These are phyloP conservation scores for Pythium oligandrum DNA, from an alignment of 352 stramenopile species.

Conservation along the genomic window DNA sequence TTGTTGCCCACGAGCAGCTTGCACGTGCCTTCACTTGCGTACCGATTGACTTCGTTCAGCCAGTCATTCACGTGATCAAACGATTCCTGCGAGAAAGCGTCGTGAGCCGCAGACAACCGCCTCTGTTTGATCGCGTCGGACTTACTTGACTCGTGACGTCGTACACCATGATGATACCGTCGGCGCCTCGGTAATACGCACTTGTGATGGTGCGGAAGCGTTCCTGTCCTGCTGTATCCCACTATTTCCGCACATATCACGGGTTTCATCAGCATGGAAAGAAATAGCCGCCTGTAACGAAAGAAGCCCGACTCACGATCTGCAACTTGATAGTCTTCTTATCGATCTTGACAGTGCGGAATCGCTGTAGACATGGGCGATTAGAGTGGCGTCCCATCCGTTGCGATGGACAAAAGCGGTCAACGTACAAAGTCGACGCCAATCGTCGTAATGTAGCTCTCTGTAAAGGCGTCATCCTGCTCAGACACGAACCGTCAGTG, in stretches of 20 bases:
- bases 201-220: slow-evolving; percentile 98
- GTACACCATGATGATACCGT: slow-evolving; percentile 99
- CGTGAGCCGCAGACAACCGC: not conserved
- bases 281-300: too few species aligned
- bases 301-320: slow-evolving; percentile 76
- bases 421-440: slow-evolving; percentile 92
- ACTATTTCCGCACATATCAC: slow-evolving; percentile 34
- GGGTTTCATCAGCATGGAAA: too few species aligned
- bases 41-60: slow-evolving; percentile 98
- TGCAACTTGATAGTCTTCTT: slow-evolving; percentile 99
- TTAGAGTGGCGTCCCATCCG: not conserved
- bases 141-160: slow-evolving; percentile 94
- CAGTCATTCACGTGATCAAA: slow-evolving; percentile 99
- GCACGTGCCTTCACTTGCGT: slow-evolving; percentile 97
- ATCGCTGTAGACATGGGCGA: slow-evolving; percentile 49
- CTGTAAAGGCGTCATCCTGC: slow-evolving; percentile 96
- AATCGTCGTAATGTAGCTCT: slow-evolving; percentile 97
- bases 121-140: too few species aligned
- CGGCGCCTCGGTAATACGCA: slow-evolving; percentile 97
- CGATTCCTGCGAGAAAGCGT: slow-evolving; percentile 80
- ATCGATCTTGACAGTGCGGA: slow-evolving; percentile 97
- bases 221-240: slow-evolving; percentile 98
- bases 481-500: not conserved
- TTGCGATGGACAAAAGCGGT: not conserved
- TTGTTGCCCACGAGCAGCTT: slow-evolving; percentile 99